Evolutionary conservation across 2,329 filamentous ascomycete species (phyloP), one percentile per base, ranked within the genome.

Genomic region (Ceratocystis papillata): DNA sequence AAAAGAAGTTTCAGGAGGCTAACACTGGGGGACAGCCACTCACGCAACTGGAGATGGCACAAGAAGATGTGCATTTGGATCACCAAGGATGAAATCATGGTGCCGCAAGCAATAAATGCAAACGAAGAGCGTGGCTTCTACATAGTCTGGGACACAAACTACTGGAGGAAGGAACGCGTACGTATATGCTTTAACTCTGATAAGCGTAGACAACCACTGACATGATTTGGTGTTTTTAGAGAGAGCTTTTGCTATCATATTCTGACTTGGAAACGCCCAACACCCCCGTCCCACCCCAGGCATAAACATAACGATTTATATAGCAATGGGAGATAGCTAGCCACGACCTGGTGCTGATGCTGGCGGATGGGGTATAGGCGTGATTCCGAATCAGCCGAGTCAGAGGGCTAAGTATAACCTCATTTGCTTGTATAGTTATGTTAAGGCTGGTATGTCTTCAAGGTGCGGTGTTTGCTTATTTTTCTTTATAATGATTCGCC

Each of bases 21-120:
- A 59, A 59, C 55, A 15, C 17, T 8, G n/a, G 30, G 7, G 5
- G 20, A n/a, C 67, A 87, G 84, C 55, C 82, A 83, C 70, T 80
- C 80, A 67, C 80, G 85, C 22, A 85, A 85, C 73, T 87, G 85
- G 85, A 78, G 85, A 68, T 87, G 84, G 81, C 84, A 87, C 73
- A 86, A 86, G 76, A 85, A 85, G 73, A 75, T 84, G 28, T 82
- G 84, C 69, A 74, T 86, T 28, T 87, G 85, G 85, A 75, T 87
- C 62, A 87, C 85, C 4, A 87, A 87, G 73, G 85, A 87, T 70
- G 83, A 87, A 66, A 76, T 83, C 69, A 83, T 87, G 82, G 79
- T 81, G 57, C 84, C 84, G 37, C 82, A 84, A 67, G 77, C 80
- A 17, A 73, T 87, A 57, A 82, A 81, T 64, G 79, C 79, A 12